A percentile compares a stretch with the other conserved stretches of the same genome.
Conservation (phyloP, 1,139 yeast genomes). For the Scheffersomyces parashehatae region DNA sequence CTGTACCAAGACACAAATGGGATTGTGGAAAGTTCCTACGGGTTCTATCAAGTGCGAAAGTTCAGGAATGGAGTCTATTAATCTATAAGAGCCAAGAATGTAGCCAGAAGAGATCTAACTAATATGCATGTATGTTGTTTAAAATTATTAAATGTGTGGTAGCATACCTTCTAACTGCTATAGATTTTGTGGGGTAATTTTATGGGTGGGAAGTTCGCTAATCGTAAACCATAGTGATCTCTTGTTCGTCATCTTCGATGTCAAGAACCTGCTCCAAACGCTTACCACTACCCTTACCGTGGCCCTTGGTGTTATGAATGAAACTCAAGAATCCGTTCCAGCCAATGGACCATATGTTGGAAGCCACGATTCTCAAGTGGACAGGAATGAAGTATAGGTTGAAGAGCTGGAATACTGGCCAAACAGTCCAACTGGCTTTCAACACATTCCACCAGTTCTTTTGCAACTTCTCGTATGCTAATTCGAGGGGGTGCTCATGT, state of each 20-base stretch:
- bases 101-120: too few relatives aligned
- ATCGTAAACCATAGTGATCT: conserved; percentile 32
- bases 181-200: too few relatives aligned
- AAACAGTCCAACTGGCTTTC: conserved; percentile 44
- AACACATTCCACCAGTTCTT: conserved; percentile 47
- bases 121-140: too few relatives aligned
- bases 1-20: too few relatives aligned
- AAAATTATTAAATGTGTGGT: too few relatives aligned
- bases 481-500: conserved; percentile 36
- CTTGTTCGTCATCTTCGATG: conserved; percentile 33
- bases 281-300: conserved; percentile 40
- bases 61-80: too few relatives aligned
- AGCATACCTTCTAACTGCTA: too few relatives aligned
- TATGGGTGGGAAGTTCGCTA: background rate
- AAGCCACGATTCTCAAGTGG: conserved; percentile 40
- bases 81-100: too few relatives aligned
- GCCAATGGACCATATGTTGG: conserved; percentile 44
- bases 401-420: conserved; percentile 46
- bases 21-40: too few relatives aligned
- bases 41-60: too few relatives aligned
- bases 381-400: conserved; percentile 43
- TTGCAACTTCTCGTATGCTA: conserved; percentile 33
- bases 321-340: conserved; percentile 50
- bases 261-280: conserved; percentile 42
- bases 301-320: conserved; percentile 48